Evolutionary conservation across 768 basidiomycete genomes (phyloP).

Genomic region (Amanita brunnescens): DNA sequence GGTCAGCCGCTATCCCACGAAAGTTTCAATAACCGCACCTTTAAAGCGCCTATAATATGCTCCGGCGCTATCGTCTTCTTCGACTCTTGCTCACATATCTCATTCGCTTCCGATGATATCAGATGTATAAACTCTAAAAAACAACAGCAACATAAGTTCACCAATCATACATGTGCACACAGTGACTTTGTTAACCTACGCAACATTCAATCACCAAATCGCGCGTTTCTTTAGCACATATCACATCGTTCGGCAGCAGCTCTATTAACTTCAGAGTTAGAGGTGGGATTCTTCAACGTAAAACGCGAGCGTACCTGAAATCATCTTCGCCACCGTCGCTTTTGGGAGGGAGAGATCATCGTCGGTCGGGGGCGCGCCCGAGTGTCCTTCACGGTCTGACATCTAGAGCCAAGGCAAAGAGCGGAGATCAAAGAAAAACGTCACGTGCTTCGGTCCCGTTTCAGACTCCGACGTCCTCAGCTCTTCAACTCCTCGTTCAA

Average conservation of each 20-base stretch:
- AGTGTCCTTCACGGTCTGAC: constrained; percentile 86
- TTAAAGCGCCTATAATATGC: constrained; percentile 87
- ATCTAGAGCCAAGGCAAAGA: constrained; percentile 28
- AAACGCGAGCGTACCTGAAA: constrained; percentile 63
- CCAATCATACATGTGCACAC: neutral
- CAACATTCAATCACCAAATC: constrained; percentile 98
- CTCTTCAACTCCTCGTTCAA: no score
- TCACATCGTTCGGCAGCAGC: constrained; percentile 77
- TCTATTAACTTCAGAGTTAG: constrained; percentile 40
- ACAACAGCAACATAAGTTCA: neutral
- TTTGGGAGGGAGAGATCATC: constrained; percentile 94
- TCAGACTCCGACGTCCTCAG: no score
- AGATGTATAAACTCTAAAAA: constrained; percentile 90
- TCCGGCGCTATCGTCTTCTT: constrained; percentile 99
- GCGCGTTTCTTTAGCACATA: constrained; percentile 92
- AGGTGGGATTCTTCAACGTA: no score
- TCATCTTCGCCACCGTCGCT: constrained; percentile 97
- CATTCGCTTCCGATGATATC: constrained; percentile 95
- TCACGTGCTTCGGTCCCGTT: no score
- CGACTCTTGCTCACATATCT: constrained; percentile 95
- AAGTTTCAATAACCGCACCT: constrained; percentile 46
- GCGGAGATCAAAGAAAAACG: neutral
- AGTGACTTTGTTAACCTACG: constrained; percentile 72
- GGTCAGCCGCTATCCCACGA: no score
- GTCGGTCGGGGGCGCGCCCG: constrained; percentile 57